A percentile compares a stretch with the other conserved stretches of the same genome.
These are phyloP conservation scores for Juglanconis juglandina DNA, from an alignment of 2,329 filamentous ascomycete species.

Conservation along the genomic window DNA sequence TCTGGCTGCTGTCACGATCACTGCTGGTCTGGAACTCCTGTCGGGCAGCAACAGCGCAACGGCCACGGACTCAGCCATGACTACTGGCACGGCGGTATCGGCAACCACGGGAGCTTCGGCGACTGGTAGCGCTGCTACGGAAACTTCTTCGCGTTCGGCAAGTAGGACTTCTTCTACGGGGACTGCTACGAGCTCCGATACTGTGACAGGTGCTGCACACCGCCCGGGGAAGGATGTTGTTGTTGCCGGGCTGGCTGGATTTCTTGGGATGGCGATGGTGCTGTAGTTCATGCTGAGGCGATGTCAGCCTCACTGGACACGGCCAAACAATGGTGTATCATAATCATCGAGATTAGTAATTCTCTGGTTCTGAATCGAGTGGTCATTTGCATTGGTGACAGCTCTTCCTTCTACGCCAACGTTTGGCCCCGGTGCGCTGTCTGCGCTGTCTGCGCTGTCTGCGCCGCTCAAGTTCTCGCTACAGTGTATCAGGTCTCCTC, in stretches of 20 bases:
- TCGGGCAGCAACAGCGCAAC: neutral
- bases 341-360: too few species aligned
- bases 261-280: slow-evolving; percentile 6
- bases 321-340: too few species aligned
- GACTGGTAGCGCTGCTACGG: slow-evolving; percentile 1
- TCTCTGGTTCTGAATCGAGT: too few species aligned
- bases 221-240: neutral
- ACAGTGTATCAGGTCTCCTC: too few species aligned
- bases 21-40: slow-evolving; percentile 14
- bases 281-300: neutral
- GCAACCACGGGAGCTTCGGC: slow-evolving; percentile 1
- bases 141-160: neutral
- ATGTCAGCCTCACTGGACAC: too few species aligned
- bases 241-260: slow-evolving; percentile 4
- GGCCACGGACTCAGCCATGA: neutral
- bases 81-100: neutral
- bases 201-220: slow-evolving; percentile 5
- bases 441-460: too few species aligned
- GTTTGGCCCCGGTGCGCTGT: too few species aligned
- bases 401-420: too few species aligned
- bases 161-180: neutral
- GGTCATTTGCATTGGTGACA: too few species aligned
- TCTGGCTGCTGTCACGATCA: slow-evolving; percentile 9
- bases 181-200: neutral
- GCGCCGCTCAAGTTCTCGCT: too few species aligned